Conservation (phyloP, 2,329 filamentous ascomycete genomes). For the Coleophoma eucalyptorum region DNA sequence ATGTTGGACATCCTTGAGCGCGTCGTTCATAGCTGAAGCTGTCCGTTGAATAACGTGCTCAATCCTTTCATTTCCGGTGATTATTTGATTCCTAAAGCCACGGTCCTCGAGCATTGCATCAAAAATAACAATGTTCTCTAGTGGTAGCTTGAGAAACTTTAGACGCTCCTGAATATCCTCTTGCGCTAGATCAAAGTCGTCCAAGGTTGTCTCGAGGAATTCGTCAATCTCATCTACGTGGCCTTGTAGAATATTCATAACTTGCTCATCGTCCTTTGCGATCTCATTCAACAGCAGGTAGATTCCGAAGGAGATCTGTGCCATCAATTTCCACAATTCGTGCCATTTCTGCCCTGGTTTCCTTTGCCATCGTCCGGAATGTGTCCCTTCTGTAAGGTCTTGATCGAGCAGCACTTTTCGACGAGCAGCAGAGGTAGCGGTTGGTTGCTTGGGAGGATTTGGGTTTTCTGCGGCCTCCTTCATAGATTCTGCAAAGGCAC, state of each 20-base stretch:
- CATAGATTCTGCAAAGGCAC: constrained; percentile 79
- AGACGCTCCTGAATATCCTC: constrained; percentile 78
- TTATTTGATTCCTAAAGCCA: constrained; percentile 74
- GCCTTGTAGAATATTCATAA: constrained; percentile 81
- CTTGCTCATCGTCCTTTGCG: constrained; percentile 84
- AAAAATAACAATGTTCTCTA: constrained; percentile 79
- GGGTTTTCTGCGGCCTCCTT: constrained; percentile 59
- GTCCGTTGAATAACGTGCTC: constrained; percentile 86
- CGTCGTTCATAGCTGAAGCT: constrained; percentile 69
- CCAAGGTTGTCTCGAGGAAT: constrained; percentile 80
- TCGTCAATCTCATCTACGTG: constrained; percentile 94
- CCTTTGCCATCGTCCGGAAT: constrained; percentile 73
- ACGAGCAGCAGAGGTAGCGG: constrained; percentile 55
- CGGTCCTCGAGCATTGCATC: constrained; percentile 85
- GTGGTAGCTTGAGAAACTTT: constrained; percentile 74
- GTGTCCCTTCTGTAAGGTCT: constrained; percentile 64
- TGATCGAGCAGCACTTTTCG: constrained; percentile 66
- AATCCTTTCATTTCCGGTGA: constrained; percentile 86
- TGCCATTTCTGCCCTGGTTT: constrained; percentile 75
- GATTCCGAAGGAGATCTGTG: constrained; percentile 91
- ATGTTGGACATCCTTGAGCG: constrained; percentile 73
- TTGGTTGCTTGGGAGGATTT: constrained; percentile 48
- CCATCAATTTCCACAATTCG: constrained; percentile 83
- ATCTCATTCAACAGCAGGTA: constrained; percentile 81
- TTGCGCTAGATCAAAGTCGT: constrained; percentile 77